These are phyloP conservation scores for Mycena galericulata DNA, from an alignment of 768 basidiomycete genomes.

Conservation along the genomic window DNA sequence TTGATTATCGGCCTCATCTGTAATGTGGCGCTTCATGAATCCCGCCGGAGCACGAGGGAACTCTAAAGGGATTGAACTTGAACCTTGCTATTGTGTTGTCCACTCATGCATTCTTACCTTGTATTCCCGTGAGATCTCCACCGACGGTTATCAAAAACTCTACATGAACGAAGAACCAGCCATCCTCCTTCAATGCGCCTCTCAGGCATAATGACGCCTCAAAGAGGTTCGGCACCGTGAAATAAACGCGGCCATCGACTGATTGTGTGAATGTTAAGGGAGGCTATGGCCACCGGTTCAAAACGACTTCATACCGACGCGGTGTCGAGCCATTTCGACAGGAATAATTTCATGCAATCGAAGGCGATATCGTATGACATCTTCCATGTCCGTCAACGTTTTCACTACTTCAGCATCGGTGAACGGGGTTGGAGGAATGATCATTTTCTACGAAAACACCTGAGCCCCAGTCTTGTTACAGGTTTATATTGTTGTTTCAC, in stretches of 20 bases:
- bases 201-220: slow-evolving; percentile 79
- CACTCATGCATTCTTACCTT: slow-evolving; percentile 67
- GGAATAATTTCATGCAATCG: slow-evolving; percentile 85
- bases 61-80: slow-evolving; percentile 54
- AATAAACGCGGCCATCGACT: slow-evolving; percentile 86
- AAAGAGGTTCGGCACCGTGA: slow-evolving; percentile 79
- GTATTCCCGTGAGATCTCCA: slow-evolving; percentile 77
- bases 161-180: slow-evolving; percentile 89
- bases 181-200: slow-evolving; percentile 75
- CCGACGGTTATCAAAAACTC: slow-evolving; percentile 81
- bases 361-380: slow-evolving; percentile 82
- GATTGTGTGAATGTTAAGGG: too few species aligned
- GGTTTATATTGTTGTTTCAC: slow-evolving; percentile 30
- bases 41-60: slow-evolving; percentile 79
- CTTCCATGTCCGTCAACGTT: slow-evolving; percentile 79
- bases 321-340: slow-evolving; percentile 80
- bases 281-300: slow-evolving; percentile 11
- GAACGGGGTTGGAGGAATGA: slow-evolving; percentile 74
- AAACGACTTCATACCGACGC: slow-evolving; percentile 61
- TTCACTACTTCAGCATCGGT: slow-evolving; percentile 74
- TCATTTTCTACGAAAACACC: slow-evolving; percentile 66
- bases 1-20: slow-evolving; percentile 78
- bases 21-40: slow-evolving; percentile 72
- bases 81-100: background rate
- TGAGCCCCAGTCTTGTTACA: background rate